These are phyloP conservation scores for Ophiostoma himal-ulmi DNA, from an alignment of 2,329 filamentous ascomycete genomes.

Conservation along the genomic window DNA sequence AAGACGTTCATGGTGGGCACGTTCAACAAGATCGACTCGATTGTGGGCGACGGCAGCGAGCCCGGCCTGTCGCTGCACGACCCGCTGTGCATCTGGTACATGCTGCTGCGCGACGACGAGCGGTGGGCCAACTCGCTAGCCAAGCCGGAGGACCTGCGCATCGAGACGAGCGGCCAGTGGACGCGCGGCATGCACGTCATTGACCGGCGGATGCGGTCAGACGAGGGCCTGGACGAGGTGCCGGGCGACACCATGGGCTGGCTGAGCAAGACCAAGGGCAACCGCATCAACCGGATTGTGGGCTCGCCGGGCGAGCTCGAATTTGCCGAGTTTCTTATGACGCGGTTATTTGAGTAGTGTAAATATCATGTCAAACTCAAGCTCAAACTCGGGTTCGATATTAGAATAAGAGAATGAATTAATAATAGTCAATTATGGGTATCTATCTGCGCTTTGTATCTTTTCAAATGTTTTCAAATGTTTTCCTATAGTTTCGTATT, in stretches of 20 bases:
- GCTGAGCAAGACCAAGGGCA: slow-evolving; percentile 68
- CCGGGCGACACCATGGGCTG: slow-evolving; percentile 70
- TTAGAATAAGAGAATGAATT: background rate
- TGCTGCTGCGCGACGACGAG: slow-evolving; percentile 55
- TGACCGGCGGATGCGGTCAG: slow-evolving; percentile 61
- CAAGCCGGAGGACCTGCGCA: slow-evolving; percentile 70
- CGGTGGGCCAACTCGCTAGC: slow-evolving; percentile 49
- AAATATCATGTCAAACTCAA: background rate
- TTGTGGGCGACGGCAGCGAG: slow-evolving; percentile 53
- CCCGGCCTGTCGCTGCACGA: slow-evolving; percentile 67
- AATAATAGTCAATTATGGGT: slow-evolving; percentile 10
- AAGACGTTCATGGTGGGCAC: slow-evolving; percentile 65
- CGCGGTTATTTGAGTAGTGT: slow-evolving; percentile 54
- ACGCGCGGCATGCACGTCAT: slow-evolving; percentile 84
- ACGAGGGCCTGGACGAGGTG: slow-evolving; percentile 46
- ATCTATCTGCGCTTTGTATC: slow-evolving; percentile 11
- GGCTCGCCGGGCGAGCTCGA: slow-evolving; percentile 59
- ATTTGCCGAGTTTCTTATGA: slow-evolving; percentile 62
- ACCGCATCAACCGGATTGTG: slow-evolving; percentile 71
- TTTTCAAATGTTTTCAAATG: background rate
- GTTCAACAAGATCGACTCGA: slow-evolving; percentile 60
- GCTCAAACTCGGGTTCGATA: background rate
- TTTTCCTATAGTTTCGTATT: background rate
- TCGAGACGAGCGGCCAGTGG: slow-evolving; percentile 92
- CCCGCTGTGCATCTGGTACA: slow-evolving; percentile 73